Evolutionary conservation across 139 green algal species (phyloP).

Genomic region (Haematococcus sp.): DNA sequence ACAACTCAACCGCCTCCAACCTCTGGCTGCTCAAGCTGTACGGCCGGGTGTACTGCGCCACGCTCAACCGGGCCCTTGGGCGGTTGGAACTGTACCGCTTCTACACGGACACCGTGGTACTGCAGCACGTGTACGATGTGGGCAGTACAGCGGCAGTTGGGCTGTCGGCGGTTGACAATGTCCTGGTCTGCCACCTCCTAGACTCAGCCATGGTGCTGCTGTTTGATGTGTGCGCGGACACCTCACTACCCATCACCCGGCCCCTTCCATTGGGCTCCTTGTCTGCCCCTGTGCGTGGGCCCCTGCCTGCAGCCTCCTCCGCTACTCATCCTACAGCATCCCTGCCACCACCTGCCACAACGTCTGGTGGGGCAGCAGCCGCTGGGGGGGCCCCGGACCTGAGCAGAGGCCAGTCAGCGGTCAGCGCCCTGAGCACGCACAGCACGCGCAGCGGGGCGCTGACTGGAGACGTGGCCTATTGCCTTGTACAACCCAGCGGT

Average conservation of each 20-base stretch:
- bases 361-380: not conserved
- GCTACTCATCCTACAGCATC: not conserved
- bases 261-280: slow-evolving; percentile 31
- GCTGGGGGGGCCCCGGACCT: not conserved
- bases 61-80: slow-evolving; percentile 30
- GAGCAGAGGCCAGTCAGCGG: not conserved
- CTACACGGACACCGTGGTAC: slow-evolving; percentile 55
- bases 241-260: slow-evolving; percentile 25
- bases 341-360: not conserved
- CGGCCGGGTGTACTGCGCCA: slow-evolving; percentile 54
- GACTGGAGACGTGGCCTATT: not conserved
- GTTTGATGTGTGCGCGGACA: slow-evolving; percentile 26
- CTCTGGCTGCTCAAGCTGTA: slow-evolving; percentile 32
- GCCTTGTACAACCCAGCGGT: not conserved
- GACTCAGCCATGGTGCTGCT: slow-evolving; percentile 20
- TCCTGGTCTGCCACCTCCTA: slow-evolving; percentile 24
- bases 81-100: slow-evolving; percentile 62
- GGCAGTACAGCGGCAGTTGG: slow-evolving; percentile 15
- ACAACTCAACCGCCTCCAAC: too few species aligned
- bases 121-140: slow-evolving; percentile 53
- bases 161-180: slow-evolving; percentile 34
- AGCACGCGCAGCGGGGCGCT: not conserved
- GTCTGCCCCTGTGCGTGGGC: not conserved
- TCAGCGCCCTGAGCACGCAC: not conserved
- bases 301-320: not conserved